Conservation (phyloP, 2,329 filamentous ascomycete genomes). For the Immersiporthe knoxdaviesiana region DNA sequence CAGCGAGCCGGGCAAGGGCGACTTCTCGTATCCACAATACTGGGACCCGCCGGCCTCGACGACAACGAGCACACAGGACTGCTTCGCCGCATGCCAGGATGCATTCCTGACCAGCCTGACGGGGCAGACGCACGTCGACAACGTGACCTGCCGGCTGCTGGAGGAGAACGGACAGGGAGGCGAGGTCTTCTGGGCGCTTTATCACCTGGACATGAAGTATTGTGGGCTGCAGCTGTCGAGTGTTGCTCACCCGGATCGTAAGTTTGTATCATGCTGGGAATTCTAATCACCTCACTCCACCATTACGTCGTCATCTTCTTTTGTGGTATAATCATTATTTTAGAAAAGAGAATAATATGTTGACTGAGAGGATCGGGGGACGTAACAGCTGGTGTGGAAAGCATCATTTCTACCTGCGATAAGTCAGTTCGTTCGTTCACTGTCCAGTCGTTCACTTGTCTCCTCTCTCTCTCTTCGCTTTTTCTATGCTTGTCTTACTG, state of each 20-base stretch:
- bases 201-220: constrained; percentile 55
- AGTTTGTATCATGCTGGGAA: constrained; percentile 34
- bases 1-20: constrained; percentile 13
- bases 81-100: constrained; percentile 16
- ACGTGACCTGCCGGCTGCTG: constrained; percentile 19
- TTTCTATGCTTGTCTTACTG: too few species aligned
- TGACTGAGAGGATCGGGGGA: constrained; percentile 30
- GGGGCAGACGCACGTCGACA: constrained; percentile 13
- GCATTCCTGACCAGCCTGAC: constrained; percentile 21
- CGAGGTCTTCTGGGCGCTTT: constrained; percentile 46
- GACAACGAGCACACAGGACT: constrained; percentile 3
- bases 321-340: constrained; percentile 20
- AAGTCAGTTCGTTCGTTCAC: constrained; percentile 43
- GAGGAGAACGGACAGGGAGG: constrained; percentile 16
- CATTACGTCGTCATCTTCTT: neutral
- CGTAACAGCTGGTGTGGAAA: constrained; percentile 53
- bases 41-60: constrained; percentile 8
- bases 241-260: constrained; percentile 48
- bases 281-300: too few species aligned
- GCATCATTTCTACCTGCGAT: constrained; percentile 55
- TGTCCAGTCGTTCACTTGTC: too few species aligned
- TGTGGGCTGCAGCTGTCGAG: constrained; percentile 48
- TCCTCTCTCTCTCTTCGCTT: neutral
- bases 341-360: neutral
- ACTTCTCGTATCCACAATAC: constrained; percentile 1